phyloP scores from a whole-genome alignment of 208 protist genomes.

The Kentomonas sorsogonicus region DNA sequence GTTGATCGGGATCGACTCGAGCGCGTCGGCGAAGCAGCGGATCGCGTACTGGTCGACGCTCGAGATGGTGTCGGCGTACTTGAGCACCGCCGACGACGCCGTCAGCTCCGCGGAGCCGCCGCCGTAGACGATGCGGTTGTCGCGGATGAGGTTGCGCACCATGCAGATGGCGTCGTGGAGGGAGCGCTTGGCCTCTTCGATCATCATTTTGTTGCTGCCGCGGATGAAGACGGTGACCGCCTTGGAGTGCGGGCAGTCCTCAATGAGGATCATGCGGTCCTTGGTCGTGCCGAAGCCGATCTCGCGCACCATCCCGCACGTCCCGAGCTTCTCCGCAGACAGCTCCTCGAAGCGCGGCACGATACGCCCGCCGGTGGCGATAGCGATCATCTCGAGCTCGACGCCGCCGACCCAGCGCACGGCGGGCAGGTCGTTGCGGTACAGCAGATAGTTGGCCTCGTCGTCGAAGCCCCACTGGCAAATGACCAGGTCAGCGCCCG shows the following conservation, averaged over 20 bases:
- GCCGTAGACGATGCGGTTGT: slow-evolving; percentile 99
- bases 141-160: slow-evolving; percentile 98
- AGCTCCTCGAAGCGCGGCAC: slow-evolving; percentile 99
- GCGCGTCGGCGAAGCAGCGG: slow-evolving; percentile 98
- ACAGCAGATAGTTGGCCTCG: slow-evolving; percentile 99
- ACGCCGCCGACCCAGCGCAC: slow-evolving; percentile 99
- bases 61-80: slow-evolving; percentile 89
- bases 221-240: slow-evolving; percentile 99
- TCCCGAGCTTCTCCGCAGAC: slow-evolving; percentile 95
- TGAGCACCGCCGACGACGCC: slow-evolving; percentile 92
- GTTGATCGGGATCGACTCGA: slow-evolving; percentile 98
- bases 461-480: slow-evolving; percentile 99
- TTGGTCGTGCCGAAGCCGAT: slow-evolving; percentile 96
- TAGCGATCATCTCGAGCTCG: slow-evolving; percentile 99
- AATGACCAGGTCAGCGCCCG: slow-evolving; percentile 97
- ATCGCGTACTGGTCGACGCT: slow-evolving; percentile 99
- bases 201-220: slow-evolving; percentile 99
- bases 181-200: slow-evolving; percentile 99
- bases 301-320: slow-evolving; percentile 85
- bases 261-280: slow-evolving; percentile 99
- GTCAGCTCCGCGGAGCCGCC: slow-evolving; percentile 99
- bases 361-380: slow-evolving; percentile 99
- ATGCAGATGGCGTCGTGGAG: slow-evolving; percentile 99
- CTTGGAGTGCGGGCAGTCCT: slow-evolving; percentile 97
- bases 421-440: slow-evolving; percentile 98